Conservation (phyloP, 768 basidiomycete genomes). For the Russula compacta region DNA sequence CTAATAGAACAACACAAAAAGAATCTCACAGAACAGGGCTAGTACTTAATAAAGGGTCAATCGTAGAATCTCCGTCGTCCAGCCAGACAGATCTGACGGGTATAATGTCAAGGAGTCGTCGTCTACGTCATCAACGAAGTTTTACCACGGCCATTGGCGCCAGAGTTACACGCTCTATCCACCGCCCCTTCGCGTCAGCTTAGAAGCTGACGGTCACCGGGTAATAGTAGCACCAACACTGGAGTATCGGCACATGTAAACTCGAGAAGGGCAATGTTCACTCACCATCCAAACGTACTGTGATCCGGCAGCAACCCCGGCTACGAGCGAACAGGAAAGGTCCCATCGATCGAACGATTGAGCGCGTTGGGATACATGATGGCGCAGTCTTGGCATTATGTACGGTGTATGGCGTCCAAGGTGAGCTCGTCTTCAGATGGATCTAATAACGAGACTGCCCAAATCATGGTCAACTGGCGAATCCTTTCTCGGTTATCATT, state of each 20-base stretch:
- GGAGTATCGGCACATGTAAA: constrained; percentile 95
- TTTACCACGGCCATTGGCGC: too few relatives aligned
- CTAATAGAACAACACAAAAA: too few relatives aligned
- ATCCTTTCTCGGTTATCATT: constrained; percentile 96
- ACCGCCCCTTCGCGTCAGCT: constrained; percentile 32
- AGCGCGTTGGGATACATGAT: constrained; percentile 91
- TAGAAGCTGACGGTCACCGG: constrained; percentile 53
- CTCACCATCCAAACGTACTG: constrained; percentile 99
- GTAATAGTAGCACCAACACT: constrained; percentile 84
- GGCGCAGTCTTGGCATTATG: constrained; percentile 95
- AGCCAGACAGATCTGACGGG: neutral
- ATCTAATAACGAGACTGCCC: neutral
- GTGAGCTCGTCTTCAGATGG: constrained; percentile 30
- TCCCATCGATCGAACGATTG: constrained; percentile 99
- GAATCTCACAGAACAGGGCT: too few relatives aligned
- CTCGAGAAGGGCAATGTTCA: constrained; percentile 96
- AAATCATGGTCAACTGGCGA: constrained; percentile 96
- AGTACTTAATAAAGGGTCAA: too few relatives aligned
- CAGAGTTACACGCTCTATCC: too few relatives aligned
- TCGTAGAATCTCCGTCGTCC: too few relatives aligned
- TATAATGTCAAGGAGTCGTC: too few relatives aligned
- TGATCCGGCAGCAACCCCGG: constrained; percentile 79
- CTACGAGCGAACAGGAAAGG: constrained; percentile 65
- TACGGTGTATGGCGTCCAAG: constrained; percentile 95
- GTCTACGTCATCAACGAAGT: neutral